Evolutionary conservation across 805 yeast species (phyloP).

Genomic region (Wickerhamiella occidentalis): DNA sequence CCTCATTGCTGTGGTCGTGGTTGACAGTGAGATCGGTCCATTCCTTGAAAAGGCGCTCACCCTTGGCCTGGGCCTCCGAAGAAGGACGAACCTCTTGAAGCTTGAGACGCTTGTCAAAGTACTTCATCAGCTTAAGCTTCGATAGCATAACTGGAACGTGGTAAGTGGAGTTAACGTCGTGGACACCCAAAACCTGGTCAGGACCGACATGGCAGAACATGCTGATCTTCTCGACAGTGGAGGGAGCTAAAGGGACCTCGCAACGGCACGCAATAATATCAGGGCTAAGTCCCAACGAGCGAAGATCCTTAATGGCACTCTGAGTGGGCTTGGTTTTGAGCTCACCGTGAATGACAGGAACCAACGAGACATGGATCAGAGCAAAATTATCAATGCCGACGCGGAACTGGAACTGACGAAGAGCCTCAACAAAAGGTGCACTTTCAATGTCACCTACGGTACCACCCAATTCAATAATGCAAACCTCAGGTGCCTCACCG

Average conservation of each 20-base stretch:
- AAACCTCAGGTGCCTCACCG: slow-evolving; percentile 84
- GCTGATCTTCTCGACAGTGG: slow-evolving; percentile 90
- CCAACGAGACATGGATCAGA: slow-evolving; percentile 89
- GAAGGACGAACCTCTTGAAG: slow-evolving; percentile 40
- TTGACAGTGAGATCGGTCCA: slow-evolving; percentile 74
- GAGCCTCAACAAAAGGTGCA: slow-evolving; percentile 97
- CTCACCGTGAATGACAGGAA: slow-evolving; percentile 97
- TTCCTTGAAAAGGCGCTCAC: slow-evolving; percentile 53
- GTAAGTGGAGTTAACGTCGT: slow-evolving; percentile 92
- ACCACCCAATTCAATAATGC: slow-evolving; percentile 97
- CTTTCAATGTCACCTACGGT: slow-evolving; percentile 98
- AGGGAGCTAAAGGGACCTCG: slow-evolving; percentile 60
- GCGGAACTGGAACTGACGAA: slow-evolving; percentile 96
- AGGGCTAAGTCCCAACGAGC: slow-evolving; percentile 88
- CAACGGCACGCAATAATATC: slow-evolving; percentile 98
- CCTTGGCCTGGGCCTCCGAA: slow-evolving; percentile 45
- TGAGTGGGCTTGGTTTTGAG: slow-evolving; percentile 99
- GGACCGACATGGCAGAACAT: slow-evolving; percentile 99
- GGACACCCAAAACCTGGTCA: slow-evolving; percentile 94
- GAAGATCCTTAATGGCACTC: slow-evolving; percentile 94
- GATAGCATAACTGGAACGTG: slow-evolving; percentile 88
- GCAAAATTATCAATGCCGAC: slow-evolving; percentile 93
- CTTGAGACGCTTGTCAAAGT: slow-evolving; percentile 51
- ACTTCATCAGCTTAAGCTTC: slow-evolving; percentile 74
- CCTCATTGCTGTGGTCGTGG: slow-evolving; percentile 73